Percentiles rank a stretch among this genome's conserved stretches.
phyloP scores from a whole-genome alignment of 495 filamentous ascomycete genomes.

The Niebla homalea region DNA sequence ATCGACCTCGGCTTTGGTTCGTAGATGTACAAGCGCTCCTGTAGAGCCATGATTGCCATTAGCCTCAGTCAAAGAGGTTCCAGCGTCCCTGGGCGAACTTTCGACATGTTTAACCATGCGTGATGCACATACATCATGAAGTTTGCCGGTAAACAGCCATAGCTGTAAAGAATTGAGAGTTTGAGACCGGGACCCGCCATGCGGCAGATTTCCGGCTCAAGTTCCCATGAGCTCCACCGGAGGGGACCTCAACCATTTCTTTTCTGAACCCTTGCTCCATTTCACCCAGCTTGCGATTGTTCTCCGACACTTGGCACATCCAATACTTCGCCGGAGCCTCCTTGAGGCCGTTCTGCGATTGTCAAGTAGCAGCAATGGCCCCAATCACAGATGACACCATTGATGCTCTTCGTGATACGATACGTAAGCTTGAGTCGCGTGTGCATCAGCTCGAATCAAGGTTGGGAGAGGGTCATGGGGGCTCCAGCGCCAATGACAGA shows the following conservation, averaged over 20 bases:
- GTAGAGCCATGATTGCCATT: neutral
- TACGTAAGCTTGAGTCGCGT: conserved; percentile 71
- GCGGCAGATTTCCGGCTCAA: too few relatives aligned
- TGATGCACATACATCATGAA: too few relatives aligned
- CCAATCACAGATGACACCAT: conserved; percentile 66
- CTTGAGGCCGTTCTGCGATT: neutral
- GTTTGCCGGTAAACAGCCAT: too few relatives aligned
- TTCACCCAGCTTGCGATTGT: too few relatives aligned
- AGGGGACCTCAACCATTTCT: too few relatives aligned
- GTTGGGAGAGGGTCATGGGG: conserved; percentile 37
- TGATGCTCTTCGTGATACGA: conserved; percentile 59
- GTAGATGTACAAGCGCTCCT: conserved; percentile 10
- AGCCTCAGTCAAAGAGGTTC: neutral
- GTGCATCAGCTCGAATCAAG: conserved; percentile 63
- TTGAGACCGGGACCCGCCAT: too few relatives aligned
- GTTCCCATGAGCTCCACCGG: too few relatives aligned
- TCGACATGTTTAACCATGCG: too few relatives aligned
- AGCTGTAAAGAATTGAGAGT: too few relatives aligned
- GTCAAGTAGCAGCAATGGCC: conserved; percentile 47
- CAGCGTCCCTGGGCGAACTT: neutral
- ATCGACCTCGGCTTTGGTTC: conserved; percentile 15
- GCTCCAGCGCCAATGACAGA: conserved; percentile 26
- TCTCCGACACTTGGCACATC: too few relatives aligned
- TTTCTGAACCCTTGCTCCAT: too few relatives aligned
- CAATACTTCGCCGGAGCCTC: too few relatives aligned